phyloP scores from a whole-genome alignment of 148 eudicot genomes.

The Diospyros lotus region DNA sequence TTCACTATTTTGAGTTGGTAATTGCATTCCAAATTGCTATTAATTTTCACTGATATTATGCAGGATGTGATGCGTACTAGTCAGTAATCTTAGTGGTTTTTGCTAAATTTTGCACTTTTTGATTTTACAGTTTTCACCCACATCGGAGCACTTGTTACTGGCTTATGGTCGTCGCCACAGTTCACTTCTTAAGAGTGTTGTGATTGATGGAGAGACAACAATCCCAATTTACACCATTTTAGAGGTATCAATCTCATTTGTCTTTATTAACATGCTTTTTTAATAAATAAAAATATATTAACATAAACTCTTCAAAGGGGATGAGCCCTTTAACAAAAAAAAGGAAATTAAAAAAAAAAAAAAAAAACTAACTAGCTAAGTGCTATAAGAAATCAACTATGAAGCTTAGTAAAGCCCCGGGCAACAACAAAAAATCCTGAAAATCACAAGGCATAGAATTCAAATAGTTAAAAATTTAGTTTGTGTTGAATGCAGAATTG shows the following conservation, averaged over 20 bases:
- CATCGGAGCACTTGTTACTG: conserved; percentile 95
- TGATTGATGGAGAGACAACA: conserved; percentile 86
- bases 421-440: too few species aligned
- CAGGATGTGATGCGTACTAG: background rate
- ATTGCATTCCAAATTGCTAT: background rate
- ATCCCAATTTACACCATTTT: conserved; percentile 86
- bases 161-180: conserved; percentile 98
- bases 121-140: conserved; percentile 86
- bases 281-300: too few species aligned
- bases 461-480: too few species aligned
- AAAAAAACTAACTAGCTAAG: too few species aligned
- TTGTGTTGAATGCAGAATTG: too few species aligned
- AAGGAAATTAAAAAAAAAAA: too few species aligned
- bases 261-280: background rate
- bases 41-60: background rate
- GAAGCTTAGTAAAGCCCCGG: too few species aligned
- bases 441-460: too few species aligned
- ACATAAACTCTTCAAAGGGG: too few species aligned
- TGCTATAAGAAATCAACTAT: too few species aligned
- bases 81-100: background rate
- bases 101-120: conserved; percentile 1
- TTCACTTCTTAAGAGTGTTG: conserved; percentile 91
- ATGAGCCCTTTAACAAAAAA: too few species aligned
- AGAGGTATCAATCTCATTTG: conserved; percentile 48
- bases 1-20: background rate